Evolutionary conservation across 495 filamentous ascomycete species (phyloP).

Genomic region (Diplogelasinospora grovesii): DNA sequence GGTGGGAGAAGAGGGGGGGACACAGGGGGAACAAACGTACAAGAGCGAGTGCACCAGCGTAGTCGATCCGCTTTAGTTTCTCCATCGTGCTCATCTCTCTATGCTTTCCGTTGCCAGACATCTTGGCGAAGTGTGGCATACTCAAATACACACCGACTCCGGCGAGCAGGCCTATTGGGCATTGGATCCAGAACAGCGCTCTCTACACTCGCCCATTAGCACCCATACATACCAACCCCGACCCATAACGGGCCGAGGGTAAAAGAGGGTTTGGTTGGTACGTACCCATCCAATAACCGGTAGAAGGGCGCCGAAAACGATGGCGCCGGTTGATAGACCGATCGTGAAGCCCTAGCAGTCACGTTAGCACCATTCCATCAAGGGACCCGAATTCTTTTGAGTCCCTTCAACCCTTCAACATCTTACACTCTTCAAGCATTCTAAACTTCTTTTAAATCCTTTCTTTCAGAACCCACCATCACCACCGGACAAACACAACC

Average conservation of each 20-base stretch:
- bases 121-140: constrained; percentile 42
- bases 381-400: too few species aligned
- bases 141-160: constrained; percentile 53
- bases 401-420: too few species aligned
- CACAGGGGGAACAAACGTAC: too few species aligned
- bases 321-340: constrained; percentile 63
- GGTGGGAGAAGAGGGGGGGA: too few species aligned
- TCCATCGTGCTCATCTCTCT: constrained; percentile 23
- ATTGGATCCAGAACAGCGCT: constrained; percentile 61
- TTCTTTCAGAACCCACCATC: too few species aligned
- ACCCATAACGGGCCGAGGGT: too few species aligned
- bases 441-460: too few species aligned
- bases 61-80: constrained; percentile 60
- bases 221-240: too few species aligned
- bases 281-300: constrained; percentile 62
- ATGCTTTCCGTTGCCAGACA: constrained; percentile 16
- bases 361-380: neutral
- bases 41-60: constrained; percentile 56
- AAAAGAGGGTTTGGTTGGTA: constrained; percentile 3
- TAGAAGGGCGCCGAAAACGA: constrained; percentile 58
- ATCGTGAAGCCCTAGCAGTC: constrained; percentile 49
- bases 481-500: too few species aligned
- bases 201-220: too few species aligned
- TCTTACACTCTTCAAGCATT: too few species aligned
- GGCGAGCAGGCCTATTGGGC: constrained; percentile 48